Conservation (phyloP, 2,329 filamentous ascomycete genomes). For the Rhytidhysteron rufulum region DNA sequence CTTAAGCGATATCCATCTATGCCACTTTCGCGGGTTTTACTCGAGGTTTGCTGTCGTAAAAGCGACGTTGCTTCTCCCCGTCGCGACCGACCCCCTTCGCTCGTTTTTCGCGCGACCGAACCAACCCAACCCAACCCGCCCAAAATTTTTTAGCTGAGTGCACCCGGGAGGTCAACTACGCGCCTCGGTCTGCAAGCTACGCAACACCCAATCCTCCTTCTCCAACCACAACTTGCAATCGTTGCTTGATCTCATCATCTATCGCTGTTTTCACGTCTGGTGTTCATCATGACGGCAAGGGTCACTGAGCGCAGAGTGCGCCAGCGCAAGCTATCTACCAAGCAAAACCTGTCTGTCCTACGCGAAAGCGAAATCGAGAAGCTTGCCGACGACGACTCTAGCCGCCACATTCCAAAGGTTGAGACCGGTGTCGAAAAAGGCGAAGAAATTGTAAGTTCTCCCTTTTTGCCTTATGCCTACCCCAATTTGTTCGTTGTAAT, state of each 20-base stretch:
- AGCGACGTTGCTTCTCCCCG: no score
- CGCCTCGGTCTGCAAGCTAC: background rate
- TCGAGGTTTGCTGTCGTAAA: background rate
- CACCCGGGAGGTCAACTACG: background rate
- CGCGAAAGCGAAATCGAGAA: slow-evolving; percentile 88
- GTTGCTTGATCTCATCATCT: background rate
- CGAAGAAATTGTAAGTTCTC: slow-evolving; percentile 85
- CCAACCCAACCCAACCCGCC: background rate
- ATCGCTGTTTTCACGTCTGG: background rate
- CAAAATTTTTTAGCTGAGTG: no score
- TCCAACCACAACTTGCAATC: background rate
- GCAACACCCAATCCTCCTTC: background rate
- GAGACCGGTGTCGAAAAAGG: slow-evolving; percentile 95
- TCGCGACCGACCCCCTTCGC: no score
- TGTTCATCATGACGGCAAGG: slow-evolving; percentile 33
- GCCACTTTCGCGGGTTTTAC: background rate
- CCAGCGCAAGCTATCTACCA: slow-evolving; percentile 88
- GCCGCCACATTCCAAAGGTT: slow-evolving; percentile 77
- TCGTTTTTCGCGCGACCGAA: background rate
- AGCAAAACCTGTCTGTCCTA: slow-evolving; percentile 81
- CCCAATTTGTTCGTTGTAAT: no score
- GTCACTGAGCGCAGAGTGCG: slow-evolving; percentile 59
- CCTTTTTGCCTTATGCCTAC: slow-evolving; percentile 1
- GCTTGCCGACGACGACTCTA: slow-evolving; percentile 76
- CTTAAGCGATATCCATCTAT: background rate